Percentiles rank a stretch among this genome's conserved stretches.
phyloP scores from a whole-genome alignment of 192 early-diverging fungal genomes.

The Pecoramyces ruminantium region DNA sequence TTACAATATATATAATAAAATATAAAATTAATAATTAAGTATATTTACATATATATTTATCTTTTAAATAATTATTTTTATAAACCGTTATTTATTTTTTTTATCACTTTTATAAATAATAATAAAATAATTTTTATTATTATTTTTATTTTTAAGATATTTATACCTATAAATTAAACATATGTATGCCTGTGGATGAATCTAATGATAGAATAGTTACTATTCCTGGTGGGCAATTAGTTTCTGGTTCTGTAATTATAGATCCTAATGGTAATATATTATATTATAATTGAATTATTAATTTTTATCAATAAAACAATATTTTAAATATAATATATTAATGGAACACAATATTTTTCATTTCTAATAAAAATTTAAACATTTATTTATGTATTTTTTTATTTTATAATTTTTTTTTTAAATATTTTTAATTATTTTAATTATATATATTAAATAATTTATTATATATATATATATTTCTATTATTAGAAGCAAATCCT shows the following conservation, averaged over 20 bases:
- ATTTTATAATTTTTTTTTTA: background rate
- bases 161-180: constrained; percentile 22
- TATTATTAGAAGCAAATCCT: background rate
- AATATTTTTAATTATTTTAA: no score
- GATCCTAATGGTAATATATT: background rate
- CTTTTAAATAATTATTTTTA: background rate
- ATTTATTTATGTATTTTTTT: no score
- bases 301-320: no score
- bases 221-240: constrained; percentile 12
- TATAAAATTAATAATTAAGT: no score
- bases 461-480: constrained; percentile 2
- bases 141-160: constrained; percentile 17
- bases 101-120: no score
- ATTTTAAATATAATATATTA: no score
- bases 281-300: no score
- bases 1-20: background rate
- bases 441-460: no score
- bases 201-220: constrained; percentile 15
- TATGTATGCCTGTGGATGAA: constrained; percentile 21
- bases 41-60: background rate
- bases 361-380: no score
- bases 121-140: background rate
- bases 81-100: background rate
- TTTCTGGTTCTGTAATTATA: background rate
- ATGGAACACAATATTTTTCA: no score